A percentile compares a stretch with the other conserved stretches of the same genome.
These are phyloP conservation scores for Globisporangium perplexum DNA, from an alignment of 352 stramenopile genomes.

Conservation along the genomic window DNA sequence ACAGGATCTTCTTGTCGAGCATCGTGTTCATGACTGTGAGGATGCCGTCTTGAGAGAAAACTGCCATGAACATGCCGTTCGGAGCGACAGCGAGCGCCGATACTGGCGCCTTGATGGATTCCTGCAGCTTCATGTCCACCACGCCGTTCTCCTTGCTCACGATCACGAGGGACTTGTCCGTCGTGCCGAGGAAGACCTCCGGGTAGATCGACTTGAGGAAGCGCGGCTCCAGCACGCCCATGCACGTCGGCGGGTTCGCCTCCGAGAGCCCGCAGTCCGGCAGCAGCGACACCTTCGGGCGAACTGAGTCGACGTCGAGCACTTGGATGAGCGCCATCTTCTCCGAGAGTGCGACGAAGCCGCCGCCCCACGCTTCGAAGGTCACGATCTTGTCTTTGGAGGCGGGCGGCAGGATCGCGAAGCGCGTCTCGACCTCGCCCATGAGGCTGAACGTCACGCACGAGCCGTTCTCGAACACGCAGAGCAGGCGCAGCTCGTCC, in stretches of 20 bases:
- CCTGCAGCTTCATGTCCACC: constrained; percentile 81
- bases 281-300: constrained; percentile 67
- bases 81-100: constrained; percentile 91
- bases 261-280: constrained; percentile 70
- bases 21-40: constrained; percentile 95
- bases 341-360: constrained; percentile 73
- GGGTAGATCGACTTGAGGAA: constrained; percentile 89
- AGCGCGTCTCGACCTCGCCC: constrained; percentile 70
- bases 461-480: constrained; percentile 67
- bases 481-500: constrained; percentile 74
- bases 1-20: constrained; percentile 93
- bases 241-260: constrained; percentile 73
- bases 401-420: constrained; percentile 51
- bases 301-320: constrained; percentile 73
- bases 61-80: constrained; percentile 95
- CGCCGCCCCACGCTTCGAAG: constrained; percentile 67
- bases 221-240: constrained; percentile 90
- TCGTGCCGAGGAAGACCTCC: constrained; percentile 92
- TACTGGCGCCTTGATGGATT: constrained; percentile 84
- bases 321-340: constrained; percentile 81
- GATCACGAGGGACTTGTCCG: constrained; percentile 86
- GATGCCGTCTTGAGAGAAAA: constrained; percentile 91
- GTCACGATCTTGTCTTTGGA: constrained; percentile 78
- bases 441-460: constrained; percentile 67
- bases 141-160: constrained; percentile 64